phyloP scores from a whole-genome alignment of 805 yeast species.

The Nakazawaea ernobii region DNA sequence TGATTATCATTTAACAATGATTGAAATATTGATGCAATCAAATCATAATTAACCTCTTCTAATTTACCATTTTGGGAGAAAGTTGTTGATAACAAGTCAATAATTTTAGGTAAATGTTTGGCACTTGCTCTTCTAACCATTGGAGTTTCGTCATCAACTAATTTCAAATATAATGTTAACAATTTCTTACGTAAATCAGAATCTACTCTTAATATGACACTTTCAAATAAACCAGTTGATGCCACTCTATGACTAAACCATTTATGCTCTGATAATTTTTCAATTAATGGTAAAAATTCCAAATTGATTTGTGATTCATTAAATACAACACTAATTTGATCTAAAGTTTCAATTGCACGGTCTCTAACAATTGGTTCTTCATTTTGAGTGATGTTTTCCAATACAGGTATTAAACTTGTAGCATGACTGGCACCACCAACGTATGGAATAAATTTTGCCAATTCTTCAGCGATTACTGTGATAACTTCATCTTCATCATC shows the following conservation, averaged over 20 bases:
- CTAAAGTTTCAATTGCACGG: constrained; percentile 83
- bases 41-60: constrained; percentile 65
- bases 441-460: constrained; percentile 81
- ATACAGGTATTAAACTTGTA: constrained; percentile 53
- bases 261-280: constrained; percentile 74
- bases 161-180: constrained; percentile 58
- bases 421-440: constrained; percentile 79
- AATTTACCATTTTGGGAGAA: constrained; percentile 34
- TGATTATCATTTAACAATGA: constrained; percentile 77
- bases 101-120: constrained; percentile 67
- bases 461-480: constrained; percentile 85
- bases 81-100: constrained; percentile 43
- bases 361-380: constrained; percentile 97
- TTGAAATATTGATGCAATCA: constrained; percentile 77
- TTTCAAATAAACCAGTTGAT: constrained; percentile 79
- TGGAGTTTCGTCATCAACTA: constrained; percentile 89
- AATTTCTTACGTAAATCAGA: constrained; percentile 52
- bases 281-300: constrained; percentile 70
- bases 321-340: constrained; percentile 60
- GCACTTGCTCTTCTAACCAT: constrained; percentile 98
- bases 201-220: constrained; percentile 57
- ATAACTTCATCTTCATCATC: constrained; percentile 99
- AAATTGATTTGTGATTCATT: constrained; percentile 56
- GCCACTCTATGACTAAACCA: constrained; percentile 96
- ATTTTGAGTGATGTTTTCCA: constrained; percentile 81